Percentiles rank a stretch among this genome's conserved stretches.
Evolutionary conservation across 129 eudicot species (phyloP).

Genomic region (Calendula officinalis): DNA sequence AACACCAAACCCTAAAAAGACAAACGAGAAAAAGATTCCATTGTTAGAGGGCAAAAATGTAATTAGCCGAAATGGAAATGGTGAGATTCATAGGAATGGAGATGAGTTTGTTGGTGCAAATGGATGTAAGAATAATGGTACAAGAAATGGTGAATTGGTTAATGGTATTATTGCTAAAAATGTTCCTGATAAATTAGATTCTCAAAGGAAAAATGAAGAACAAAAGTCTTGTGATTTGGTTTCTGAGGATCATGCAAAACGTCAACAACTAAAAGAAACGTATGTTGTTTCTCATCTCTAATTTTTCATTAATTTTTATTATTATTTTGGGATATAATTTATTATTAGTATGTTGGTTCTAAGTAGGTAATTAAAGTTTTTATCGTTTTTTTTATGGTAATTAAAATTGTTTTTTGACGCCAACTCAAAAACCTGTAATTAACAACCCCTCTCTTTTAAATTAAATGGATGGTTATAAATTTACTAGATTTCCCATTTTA

Average conservation of each 20-base stretch:
- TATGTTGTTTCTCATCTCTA: conserved; percentile 38
- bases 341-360: conserved; percentile 1
- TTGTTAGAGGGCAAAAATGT: conserved; percentile 42
- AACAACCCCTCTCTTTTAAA: no score
- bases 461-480: no score
- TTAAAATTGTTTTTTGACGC: no score
- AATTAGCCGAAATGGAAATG: conserved; percentile 11
- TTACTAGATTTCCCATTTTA: no score
- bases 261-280: conserved; percentile 57
- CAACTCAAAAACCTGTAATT: no score
- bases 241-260: conserved; percentile 47
- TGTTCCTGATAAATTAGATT: conserved; percentile 36
- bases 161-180: conserved; percentile 36
- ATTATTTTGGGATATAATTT: conserved; percentile 11
- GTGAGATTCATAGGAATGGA: no score
- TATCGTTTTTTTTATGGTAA: not conserved
- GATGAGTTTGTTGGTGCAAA: no score
- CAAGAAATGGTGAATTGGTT: conserved; percentile 25
- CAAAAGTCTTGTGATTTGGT: conserved; percentile 37
- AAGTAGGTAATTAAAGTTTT: not conserved
- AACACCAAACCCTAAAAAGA: conserved; percentile 27
- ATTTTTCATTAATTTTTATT: conserved; percentile 11
- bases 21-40: conserved; percentile 32
- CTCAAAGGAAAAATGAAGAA: conserved; percentile 46
- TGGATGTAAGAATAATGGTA: conserved; percentile 30